A percentile compares a stretch with the other conserved stretches of the same genome.
Conservation (phyloP, 345 rosid species). For the Pugionium cornutum region DNA sequence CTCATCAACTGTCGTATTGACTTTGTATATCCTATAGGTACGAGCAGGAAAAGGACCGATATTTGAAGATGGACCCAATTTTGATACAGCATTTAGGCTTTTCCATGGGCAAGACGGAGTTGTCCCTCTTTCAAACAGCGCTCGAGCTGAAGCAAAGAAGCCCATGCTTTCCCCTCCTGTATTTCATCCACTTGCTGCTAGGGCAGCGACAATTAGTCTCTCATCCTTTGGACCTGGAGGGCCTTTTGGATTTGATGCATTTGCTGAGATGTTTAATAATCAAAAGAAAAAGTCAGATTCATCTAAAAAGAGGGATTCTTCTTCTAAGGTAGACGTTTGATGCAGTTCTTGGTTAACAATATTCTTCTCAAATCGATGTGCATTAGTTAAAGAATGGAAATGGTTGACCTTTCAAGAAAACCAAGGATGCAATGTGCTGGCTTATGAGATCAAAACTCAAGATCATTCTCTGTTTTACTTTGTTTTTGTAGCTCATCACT, state of each 20-base stretch:
- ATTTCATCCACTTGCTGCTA: constrained; percentile 93
- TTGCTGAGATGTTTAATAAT: constrained; percentile 62
- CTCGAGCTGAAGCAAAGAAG: constrained; percentile 45
- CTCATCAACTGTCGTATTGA: constrained; percentile 3
- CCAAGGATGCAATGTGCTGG: background rate
- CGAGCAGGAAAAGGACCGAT: constrained; percentile 81
- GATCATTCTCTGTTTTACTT: background rate
- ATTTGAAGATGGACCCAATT: constrained; percentile 97
- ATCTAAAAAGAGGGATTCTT: constrained; percentile 64
- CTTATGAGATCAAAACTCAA: background rate
- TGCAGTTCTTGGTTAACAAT: background rate
- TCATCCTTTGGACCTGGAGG: constrained; percentile 90
- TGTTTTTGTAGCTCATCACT: constrained; percentile 12
- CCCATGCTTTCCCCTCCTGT: constrained; percentile 43
- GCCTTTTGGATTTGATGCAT: constrained; percentile 78
- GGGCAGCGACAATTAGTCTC: constrained; percentile 92
- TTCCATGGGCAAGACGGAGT: constrained; percentile 96
- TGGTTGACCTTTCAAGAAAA: background rate
- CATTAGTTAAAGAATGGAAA: background rate
- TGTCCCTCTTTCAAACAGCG: constrained; percentile 76
- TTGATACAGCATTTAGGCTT: constrained; percentile 86
- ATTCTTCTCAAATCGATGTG: background rate
- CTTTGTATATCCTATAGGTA: constrained; percentile 38
- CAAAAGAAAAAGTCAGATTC: constrained; percentile 58
- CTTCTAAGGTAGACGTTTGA: constrained; percentile 57